Evolutionary conservation across 441 rosid genomes (phyloP).

Genomic region (Brassica balearica): DNA sequence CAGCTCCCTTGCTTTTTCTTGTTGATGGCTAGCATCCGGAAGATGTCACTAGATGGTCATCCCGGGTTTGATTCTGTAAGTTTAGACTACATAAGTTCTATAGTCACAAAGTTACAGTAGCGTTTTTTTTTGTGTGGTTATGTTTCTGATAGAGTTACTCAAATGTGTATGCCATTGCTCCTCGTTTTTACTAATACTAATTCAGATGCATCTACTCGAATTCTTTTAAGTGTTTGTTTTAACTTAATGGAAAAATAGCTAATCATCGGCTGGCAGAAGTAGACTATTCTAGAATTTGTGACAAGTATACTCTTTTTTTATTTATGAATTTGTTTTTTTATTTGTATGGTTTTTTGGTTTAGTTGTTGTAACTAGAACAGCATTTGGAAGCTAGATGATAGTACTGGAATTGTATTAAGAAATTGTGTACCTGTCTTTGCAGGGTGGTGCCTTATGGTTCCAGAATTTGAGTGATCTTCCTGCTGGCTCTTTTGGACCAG

Average conservation of each 20-base stretch:
- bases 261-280: neutral
- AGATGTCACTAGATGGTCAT: conserved; percentile 85
- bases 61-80: conserved; percentile 93
- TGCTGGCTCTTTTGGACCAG: conserved; percentile 63
- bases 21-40: conserved; percentile 80
- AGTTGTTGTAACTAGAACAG: neutral
- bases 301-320: conserved; percentile 13
- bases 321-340: neutral
- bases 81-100: conserved; percentile 19
- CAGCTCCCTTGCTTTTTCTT: conserved; percentile 91
- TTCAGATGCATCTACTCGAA: neutral
- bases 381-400: conserved; percentile 8
- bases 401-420: neutral
- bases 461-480: conserved; percentile 78
- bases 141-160: conserved; percentile 17
- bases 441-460: conserved; percentile 98
- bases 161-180: neutral
- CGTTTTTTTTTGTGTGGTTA: conserved; percentile 5
- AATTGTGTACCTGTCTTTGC: conserved; percentile 35
- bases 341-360: neutral
- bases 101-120: neutral
- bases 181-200: neutral
- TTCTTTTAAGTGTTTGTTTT: neutral
- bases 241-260: neutral
- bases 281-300: neutral